Conservation (phyloP, 345 rosid genomes). For the Anastatica hierochuntica region DNA sequence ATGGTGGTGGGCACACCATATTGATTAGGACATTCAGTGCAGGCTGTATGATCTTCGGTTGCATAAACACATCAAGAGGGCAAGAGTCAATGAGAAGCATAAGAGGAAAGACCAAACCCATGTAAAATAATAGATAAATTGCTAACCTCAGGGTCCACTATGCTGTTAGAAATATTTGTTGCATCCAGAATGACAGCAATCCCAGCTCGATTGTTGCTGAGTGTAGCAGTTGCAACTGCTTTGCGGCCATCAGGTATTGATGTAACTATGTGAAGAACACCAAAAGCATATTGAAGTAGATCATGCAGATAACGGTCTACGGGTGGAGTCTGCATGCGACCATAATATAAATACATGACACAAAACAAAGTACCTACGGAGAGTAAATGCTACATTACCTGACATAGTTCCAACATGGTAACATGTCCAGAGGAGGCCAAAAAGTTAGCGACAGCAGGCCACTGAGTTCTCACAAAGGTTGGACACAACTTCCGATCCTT, state of each 20-base stretch:
- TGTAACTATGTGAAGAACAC: slow-evolving; percentile 88
- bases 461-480: slow-evolving; percentile 74
- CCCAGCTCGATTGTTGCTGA: slow-evolving; percentile 85
- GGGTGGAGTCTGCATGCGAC: slow-evolving; percentile 72
- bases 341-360: slow-evolving; percentile 10
- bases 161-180: slow-evolving; percentile 66
- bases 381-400: slow-evolving; percentile 38
- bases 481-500: slow-evolving; percentile 94
- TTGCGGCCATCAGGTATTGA: slow-evolving; percentile 79
- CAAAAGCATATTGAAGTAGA: slow-evolving; percentile 92
- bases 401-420: slow-evolving; percentile 90
- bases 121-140: slow-evolving; percentile 4
- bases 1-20: slow-evolving; percentile 98
- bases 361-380: neutral
- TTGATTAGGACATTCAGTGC: slow-evolving; percentile 85
- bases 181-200: slow-evolving; percentile 94
- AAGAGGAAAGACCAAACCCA: slow-evolving; percentile 9
- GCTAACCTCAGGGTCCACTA: slow-evolving; percentile 88
- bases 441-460: slow-evolving; percentile 81
- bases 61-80: slow-evolving; percentile 11
- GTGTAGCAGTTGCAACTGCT: slow-evolving; percentile 69
- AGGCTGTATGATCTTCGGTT: slow-evolving; percentile 83
- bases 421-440: slow-evolving; percentile 69
- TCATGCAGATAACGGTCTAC: slow-evolving; percentile 94
- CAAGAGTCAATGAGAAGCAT: slow-evolving; percentile 13